Conservation (phyloP, 805 yeast genomes). For the Tetrapisispora nanseiensis region DNA sequence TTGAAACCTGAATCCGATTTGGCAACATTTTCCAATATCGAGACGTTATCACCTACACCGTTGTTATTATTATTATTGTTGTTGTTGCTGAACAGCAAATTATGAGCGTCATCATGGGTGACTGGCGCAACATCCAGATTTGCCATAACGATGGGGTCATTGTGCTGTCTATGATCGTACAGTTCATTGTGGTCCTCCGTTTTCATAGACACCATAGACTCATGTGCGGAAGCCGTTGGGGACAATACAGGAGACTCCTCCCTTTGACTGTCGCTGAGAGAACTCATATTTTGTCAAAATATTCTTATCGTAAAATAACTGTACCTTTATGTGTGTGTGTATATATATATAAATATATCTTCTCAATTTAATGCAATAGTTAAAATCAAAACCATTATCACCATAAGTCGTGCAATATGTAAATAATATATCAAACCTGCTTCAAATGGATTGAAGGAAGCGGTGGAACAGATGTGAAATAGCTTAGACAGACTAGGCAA, state of each 20-base stretch:
- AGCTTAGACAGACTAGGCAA: too few species aligned
- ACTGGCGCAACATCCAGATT: not conserved
- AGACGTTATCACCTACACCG: not conserved
- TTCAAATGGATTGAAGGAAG: too few species aligned
- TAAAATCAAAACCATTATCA: too few species aligned
- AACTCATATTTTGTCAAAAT: not conserved
- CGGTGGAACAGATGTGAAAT: too few species aligned
- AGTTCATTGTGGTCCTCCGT: constrained; percentile 33
- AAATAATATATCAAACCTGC: too few species aligned
- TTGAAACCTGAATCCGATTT: not conserved
- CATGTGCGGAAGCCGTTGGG: constrained; percentile 18
- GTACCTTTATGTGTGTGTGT: not conserved
- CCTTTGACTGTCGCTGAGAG: not conserved
- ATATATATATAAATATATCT: not conserved
- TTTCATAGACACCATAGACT: constrained; percentile 30
- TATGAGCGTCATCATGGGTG: not conserved
- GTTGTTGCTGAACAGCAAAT: not conserved
- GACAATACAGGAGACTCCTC: constrained; percentile 6
- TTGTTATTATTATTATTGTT: not conserved
- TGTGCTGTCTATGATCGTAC: constrained; percentile 41
- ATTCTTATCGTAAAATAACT: too few species aligned
- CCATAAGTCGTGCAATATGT: too few species aligned
- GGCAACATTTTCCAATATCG: constrained; percentile 3
- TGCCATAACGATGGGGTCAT: not conserved
- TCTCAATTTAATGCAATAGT: too few species aligned